Percentiles rank a stretch among this genome's conserved stretches.
phyloP scores from a whole-genome alignment of 2,329 filamentous ascomycete genomes.

The Botrytis fabae region DNA sequence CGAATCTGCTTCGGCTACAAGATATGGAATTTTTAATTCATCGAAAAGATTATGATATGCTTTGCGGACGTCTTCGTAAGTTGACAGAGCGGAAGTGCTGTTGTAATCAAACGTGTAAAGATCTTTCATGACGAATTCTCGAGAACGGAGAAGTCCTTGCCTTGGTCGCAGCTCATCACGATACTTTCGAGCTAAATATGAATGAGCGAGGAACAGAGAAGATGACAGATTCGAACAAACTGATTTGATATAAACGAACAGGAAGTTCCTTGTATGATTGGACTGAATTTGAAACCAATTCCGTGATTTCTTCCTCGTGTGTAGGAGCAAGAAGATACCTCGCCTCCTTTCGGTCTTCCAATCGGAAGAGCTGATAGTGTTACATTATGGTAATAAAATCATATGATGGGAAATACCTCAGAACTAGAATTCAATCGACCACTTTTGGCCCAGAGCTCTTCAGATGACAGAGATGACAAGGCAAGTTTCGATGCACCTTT shows the following conservation, averaged over 20 bases:
- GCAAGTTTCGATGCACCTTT: conserved; percentile 76
- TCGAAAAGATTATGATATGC: conserved; percentile 78
- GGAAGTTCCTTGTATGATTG: conserved; percentile 86
- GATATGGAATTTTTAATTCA: conserved; percentile 78
- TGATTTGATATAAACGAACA: conserved; percentile 85
- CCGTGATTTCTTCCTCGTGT: conserved; percentile 95
- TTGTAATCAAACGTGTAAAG: conserved; percentile 90
- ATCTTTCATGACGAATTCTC: conserved; percentile 98
- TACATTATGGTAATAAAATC: background rate
- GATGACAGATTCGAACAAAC: conserved; percentile 48
- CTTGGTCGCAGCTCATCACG: conserved; percentile 87
- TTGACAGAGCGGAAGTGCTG: conserved; percentile 67
- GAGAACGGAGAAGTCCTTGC: conserved; percentile 80
- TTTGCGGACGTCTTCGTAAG: conserved; percentile 71
- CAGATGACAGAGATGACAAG: conserved; percentile 81
- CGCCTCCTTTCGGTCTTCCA: conserved; percentile 75
- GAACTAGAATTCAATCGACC: conserved; percentile 73
- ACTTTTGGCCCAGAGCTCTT: conserved; percentile 79
- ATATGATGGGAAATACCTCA: conserved; percentile 56
- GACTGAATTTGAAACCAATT: conserved; percentile 69
- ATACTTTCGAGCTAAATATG: conserved; percentile 74
- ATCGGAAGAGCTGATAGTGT: conserved; percentile 67
- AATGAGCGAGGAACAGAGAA: conserved; percentile 12
- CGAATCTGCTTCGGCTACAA: conserved; percentile 86
- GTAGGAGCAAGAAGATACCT: conserved; percentile 83